These are phyloP conservation scores for Aureobasidium sp. DNA, from an alignment of 2,329 filamentous ascomycete species.

Conservation along the genomic window DNA sequence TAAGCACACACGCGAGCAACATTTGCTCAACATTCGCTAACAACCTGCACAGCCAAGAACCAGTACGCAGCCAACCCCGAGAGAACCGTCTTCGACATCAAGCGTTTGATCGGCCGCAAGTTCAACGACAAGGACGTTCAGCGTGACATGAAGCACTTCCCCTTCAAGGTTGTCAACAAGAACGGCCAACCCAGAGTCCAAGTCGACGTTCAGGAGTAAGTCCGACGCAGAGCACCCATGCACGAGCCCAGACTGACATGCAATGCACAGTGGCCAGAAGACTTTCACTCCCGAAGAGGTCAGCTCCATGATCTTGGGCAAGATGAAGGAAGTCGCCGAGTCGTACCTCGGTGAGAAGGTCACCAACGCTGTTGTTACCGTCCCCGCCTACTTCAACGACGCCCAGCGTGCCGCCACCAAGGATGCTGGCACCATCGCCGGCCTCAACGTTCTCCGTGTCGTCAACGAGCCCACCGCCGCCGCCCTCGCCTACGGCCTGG, in stretches of 20 bases:
- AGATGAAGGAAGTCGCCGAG: constrained; percentile 82
- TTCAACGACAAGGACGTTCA: constrained; percentile 68
- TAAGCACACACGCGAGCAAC: constrained; percentile 17
- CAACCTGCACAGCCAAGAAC: constrained; percentile 63
- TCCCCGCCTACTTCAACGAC: constrained; percentile 98
- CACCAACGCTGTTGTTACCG: constrained; percentile 83
- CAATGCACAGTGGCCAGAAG: constrained; percentile 44
- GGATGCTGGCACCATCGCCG: constrained; percentile 86
- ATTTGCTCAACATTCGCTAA: background rate
- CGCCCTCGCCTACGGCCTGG: constrained; percentile 88
- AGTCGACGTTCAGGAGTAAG: constrained; percentile 57
- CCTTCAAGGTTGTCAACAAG: constrained; percentile 88
- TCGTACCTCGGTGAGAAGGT: constrained; percentile 74
- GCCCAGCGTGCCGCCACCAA: constrained; percentile 95
- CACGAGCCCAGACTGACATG: constrained; percentile 16
- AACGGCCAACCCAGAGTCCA: constrained; percentile 82
- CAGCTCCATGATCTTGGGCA: constrained; percentile 72
- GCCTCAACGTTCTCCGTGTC: constrained; percentile 90
- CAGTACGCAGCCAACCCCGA: constrained; percentile 56
- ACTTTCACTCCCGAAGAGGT: constrained; percentile 75
- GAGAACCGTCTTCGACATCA: constrained; percentile 43
- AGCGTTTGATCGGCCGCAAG: constrained; percentile 48
- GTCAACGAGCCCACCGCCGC: constrained; percentile 96
- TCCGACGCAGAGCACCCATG: background rate
- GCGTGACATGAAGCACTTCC: constrained; percentile 95